phyloP scores from a whole-genome alignment of 176 grass and related monocot species.

The Dactylis glomerata region DNA sequence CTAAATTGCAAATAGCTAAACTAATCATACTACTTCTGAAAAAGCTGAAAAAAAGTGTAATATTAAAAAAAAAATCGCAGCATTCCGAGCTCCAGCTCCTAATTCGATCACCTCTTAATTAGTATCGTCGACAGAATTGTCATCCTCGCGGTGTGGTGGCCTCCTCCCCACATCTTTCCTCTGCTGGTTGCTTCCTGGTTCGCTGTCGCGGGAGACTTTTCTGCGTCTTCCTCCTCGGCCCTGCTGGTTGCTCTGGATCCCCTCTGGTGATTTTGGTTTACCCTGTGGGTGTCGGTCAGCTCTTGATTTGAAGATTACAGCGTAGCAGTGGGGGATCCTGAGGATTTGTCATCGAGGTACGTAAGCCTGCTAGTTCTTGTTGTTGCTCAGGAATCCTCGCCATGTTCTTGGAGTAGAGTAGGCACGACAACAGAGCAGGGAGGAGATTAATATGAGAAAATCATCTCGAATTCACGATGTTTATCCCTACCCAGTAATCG shows the following conservation, averaged over 20 bases:
- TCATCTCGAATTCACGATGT: neutral
- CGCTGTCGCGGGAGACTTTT: neutral
- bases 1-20: too few relatives aligned
- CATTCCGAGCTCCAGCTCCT: constrained; percentile 3
- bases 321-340: too few relatives aligned
- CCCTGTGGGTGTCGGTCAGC: neutral
- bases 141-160: neutral
- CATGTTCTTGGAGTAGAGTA: neutral
- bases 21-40: too few relatives aligned
- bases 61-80: too few relatives aligned
- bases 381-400: neutral
- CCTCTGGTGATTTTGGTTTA: neutral
- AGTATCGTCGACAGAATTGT: neutral
- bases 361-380: neutral
- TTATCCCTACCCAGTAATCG: neutral
- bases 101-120: neutral
- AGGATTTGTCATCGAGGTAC: neutral
- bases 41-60: too few relatives aligned
- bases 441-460: neutral
- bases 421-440: neutral
- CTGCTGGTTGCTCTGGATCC: constrained; percentile 11
- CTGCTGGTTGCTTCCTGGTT: neutral
- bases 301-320: neutral
- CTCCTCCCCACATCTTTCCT: neutral
- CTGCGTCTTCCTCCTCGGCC: neutral